Evolutionary conservation across 495 filamentous ascomycete species (phyloP), one percentile per base, ranked within the genome.

Genomic region (Entonaema liquescens): DNA sequence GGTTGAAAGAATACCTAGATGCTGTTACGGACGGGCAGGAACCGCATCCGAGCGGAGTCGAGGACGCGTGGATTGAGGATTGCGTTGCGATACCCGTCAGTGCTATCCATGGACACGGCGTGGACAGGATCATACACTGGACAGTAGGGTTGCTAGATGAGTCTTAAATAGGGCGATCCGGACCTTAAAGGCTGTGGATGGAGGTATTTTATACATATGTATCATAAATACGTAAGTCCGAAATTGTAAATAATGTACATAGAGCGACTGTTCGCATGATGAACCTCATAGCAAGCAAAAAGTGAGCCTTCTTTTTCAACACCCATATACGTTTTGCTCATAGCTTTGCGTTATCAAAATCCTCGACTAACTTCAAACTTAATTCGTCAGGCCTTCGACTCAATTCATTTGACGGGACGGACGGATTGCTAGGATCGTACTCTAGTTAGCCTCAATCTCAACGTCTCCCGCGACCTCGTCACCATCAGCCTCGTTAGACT

Each of bases 31-130:
- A 82, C 15, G 87, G 89, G 1, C 78, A 80, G 13, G 80, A 84
- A 49, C 82, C 83, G 42, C 93, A 97, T 80, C 93, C 93, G 0
- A 91, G 89, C 65, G 88, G 89, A 1, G 84, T 89, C 72, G 78
- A 85, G 57, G 83, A 89, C 63, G 87, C 86, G 26, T 94, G 92
- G 91, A 89, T 82, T 49, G 82, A 88, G 56, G 84, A 85, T 28
- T 79, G 94, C 15, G 80, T 81, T 21, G 89, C 88, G 23, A 88
- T 98, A 69, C 95, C 95, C 2, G 89, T 99, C 61, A 95, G 93
- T 77, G 95, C 96, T 58, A 92, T 97, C 68, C 85, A 87, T 49
- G 92, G 90, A 19, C 88, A 98, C 76, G 95, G 95, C 7, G 89
- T 96, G 11, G 86, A 91, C 62, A 85, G 87, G 42, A 92, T 97